Conservation (phyloP, 208 protist species). For the Trypanosoma vivax region DNA sequence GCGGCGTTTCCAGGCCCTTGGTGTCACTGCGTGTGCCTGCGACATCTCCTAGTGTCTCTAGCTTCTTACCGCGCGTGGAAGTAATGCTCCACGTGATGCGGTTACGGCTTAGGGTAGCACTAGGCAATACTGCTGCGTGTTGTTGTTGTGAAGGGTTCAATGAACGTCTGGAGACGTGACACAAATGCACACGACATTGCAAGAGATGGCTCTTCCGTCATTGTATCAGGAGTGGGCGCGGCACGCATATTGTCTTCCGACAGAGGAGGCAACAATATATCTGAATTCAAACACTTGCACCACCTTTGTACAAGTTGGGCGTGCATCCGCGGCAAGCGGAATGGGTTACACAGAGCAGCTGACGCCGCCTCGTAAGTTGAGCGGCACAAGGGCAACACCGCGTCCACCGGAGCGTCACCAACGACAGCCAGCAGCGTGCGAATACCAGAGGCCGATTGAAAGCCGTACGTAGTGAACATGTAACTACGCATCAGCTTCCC, state of each 20-base stretch:
- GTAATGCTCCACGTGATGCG: not conserved
- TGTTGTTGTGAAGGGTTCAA: conserved; percentile 62
- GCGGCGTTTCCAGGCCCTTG: no score
- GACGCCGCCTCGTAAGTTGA: conserved; percentile 70
- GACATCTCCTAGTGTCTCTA: no score
- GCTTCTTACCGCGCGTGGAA: no score
- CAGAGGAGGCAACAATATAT: not conserved
- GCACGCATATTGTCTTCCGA: conserved; percentile 4
- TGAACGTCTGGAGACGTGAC: conserved; percentile 38
- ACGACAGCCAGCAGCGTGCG: conserved; percentile 65
- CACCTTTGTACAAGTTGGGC: conserved; percentile 25
- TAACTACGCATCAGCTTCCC: conserved; percentile 57
- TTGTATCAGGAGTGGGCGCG: conserved; percentile 13
- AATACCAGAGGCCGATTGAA: conserved; percentile 68
- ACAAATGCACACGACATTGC: conserved; percentile 54
- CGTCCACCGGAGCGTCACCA: conserved; percentile 57
- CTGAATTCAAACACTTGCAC: not conserved
- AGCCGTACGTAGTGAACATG: conserved; percentile 67
- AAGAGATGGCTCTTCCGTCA: conserved; percentile 36
- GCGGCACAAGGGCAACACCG: conserved; percentile 77
- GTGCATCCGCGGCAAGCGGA: conserved; percentile 45
- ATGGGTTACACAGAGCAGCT: conserved; percentile 69
- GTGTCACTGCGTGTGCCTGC: no score
- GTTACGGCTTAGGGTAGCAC: not conserved
- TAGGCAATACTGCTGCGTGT: conserved; percentile 52